Evolutionary conservation across 345 rosid species (phyloP).

Genomic region (Cochlearia excelsa): DNA sequence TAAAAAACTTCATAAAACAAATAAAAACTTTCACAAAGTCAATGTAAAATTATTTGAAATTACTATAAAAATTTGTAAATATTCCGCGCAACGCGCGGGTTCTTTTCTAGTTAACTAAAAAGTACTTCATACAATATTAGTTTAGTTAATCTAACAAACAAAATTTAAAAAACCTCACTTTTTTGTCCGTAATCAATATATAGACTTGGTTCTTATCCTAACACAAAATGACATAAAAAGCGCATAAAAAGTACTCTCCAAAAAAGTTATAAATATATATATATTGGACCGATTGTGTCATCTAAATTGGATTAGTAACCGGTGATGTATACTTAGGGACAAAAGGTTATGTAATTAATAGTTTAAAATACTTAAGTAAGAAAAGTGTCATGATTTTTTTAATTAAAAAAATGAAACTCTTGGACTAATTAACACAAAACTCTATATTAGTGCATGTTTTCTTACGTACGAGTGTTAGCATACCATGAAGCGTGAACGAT

Average conservation of each 20-base stretch:
- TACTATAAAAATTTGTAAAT: no score
- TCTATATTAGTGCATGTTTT: not conserved
- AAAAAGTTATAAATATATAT: slow-evolving; percentile 1
- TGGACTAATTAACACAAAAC: not conserved
- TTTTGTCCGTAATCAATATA: slow-evolving; percentile 21
- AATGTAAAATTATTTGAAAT: no score
- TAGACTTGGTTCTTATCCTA: slow-evolving; percentile 32
- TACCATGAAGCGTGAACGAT: no score
- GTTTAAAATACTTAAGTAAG: slow-evolving; percentile 13
- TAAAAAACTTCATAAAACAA: no score
- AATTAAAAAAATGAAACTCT: slow-evolving; percentile 9
- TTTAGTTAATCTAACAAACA: slow-evolving; percentile 1
- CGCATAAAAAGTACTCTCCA: slow-evolving; percentile 19
- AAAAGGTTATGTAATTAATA: slow-evolving; percentile 9
- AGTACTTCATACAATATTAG: slow-evolving; percentile 16
- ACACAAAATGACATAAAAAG: slow-evolving; percentile 25
- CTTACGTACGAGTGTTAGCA: no score
- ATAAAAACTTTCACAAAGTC: no score
- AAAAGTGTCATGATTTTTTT: slow-evolving; percentile 2
- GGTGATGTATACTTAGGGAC: slow-evolving; percentile 27
- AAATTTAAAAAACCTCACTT: not conserved
- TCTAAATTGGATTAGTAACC: slow-evolving; percentile 30
- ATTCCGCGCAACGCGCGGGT: no score
- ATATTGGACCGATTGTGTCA: slow-evolving; percentile 30
- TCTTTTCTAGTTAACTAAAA: slow-evolving; percentile 7